Evolutionary conservation across 495 filamentous ascomycete species (phyloP), one percentile per base, ranked within the genome.

Genomic region (Penicillium chermesinum): DNA sequence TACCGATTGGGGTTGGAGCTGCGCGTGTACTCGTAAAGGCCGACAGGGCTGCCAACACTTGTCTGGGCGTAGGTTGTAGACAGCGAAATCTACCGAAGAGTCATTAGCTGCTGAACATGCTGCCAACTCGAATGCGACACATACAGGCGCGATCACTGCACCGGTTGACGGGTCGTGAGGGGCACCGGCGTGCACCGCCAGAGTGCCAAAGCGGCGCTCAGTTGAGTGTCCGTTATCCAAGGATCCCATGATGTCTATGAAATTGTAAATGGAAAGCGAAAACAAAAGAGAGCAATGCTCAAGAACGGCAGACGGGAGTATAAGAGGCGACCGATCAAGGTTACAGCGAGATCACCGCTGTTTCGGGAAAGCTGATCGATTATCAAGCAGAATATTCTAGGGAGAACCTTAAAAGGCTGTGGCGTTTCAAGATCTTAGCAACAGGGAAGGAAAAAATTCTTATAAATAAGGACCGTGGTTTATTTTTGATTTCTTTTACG

Each of bases 41-140:
- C 93, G 22, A 97, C 75, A 6, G 93, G 93, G 59, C 82, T 79
- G 18, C 90, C 93, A 13, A 95, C 89, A 13, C 80, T 77, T 16
- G 78, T 85, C 71, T 98, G 93, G 14, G 83, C 88, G 55, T 87
- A 98, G 10, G 93, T 98, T 13, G 93, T 98, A 8, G 88, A 93
- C 8, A 98, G 83, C 6, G 93, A 95, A 63, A 98, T 96, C 83
- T 86, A 57, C 55, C 4, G 25, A 30, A 5, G 10, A 5, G 52
- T 43, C 4, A 59, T 45, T 53, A 27, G 37, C 48, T 16, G 57
- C 37, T 49, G 14, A 9, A 18, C 8, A 16, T 19, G 7, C 15
- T 21, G 9, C 20, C 18, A 12, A n/a, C 16, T 43, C 25, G 16
- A 15, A 16, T 21, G 37, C 18, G 16, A 50, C 19, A 65, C 76